Evolutionary conservation across 257 asterid species (phyloP).

Genomic region (Nicotiana otophora): DNA sequence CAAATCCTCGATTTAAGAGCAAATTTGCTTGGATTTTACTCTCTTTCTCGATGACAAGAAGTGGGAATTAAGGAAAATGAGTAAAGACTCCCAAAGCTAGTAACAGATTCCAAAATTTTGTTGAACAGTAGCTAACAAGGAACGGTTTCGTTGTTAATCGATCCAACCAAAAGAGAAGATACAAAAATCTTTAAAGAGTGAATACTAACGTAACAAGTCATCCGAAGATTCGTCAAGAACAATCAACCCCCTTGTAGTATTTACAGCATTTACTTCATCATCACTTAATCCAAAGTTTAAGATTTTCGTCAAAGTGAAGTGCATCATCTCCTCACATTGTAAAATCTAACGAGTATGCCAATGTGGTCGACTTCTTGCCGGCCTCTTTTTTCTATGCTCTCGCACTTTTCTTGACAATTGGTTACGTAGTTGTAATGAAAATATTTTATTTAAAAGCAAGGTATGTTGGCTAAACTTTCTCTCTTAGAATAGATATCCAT

Average conservation of each 20-base stretch:
- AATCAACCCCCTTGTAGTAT: constrained; percentile 21
- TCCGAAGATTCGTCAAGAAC: constrained; percentile 25
- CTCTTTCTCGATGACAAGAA: neutral
- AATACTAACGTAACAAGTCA: constrained; percentile 26
- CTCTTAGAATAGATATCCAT: no score
- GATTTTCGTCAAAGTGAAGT: constrained; percentile 23
- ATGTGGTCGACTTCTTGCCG: neutral
- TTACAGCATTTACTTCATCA: constrained; percentile 36
- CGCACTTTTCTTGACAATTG: neutral
- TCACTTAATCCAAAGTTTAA: constrained; percentile 49
- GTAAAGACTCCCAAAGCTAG: neutral
- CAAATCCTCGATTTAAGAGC: neutral
- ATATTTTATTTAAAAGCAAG: no score
- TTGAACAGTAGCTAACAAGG: neutral
- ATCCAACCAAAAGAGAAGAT: neutral
- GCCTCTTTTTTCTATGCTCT: neutral
- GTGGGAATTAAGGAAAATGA: constrained; percentile 1
- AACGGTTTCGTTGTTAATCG: neutral
- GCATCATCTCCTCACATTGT: neutral
- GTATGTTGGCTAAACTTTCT: no score
- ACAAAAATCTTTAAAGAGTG: neutral
- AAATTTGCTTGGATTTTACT: neutral
- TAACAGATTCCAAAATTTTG: constrained; percentile 4
- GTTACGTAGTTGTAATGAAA: no score
- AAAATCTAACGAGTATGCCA: neutral